These are phyloP conservation scores for Aspergillus phoenicis DNA, from an alignment of 2,329 filamentous ascomycete species.

Conservation along the genomic window DNA sequence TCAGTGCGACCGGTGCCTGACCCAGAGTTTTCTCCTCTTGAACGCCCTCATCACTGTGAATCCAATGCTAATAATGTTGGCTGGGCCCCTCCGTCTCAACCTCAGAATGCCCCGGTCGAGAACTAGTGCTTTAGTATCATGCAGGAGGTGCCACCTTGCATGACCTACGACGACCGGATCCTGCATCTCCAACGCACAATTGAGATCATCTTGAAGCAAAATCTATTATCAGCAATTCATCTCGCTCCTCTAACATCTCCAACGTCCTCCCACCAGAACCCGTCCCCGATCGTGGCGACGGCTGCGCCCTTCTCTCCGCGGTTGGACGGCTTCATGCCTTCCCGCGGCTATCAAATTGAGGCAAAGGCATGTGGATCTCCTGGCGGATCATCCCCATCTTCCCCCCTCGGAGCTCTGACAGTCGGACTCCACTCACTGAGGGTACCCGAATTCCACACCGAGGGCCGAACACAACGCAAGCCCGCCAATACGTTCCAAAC, in stretches of 20 bases:
- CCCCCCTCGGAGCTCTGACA: neutral
- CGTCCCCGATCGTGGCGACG: neutral
- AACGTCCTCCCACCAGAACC: too few species aligned
- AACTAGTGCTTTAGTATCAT: constrained; percentile 3
- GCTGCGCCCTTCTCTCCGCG: constrained; percentile 6
- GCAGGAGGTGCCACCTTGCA: constrained; percentile 1
- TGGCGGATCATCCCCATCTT: constrained; percentile 9
- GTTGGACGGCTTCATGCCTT: constrained; percentile 13
- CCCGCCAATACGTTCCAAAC: neutral
- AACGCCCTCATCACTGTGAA: neutral
- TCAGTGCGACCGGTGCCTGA: neutral
- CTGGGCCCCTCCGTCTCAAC: neutral
- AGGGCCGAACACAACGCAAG: neutral
- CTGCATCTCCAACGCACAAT: neutral
- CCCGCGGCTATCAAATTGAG: constrained; percentile 12
- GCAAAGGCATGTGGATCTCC: constrained; percentile 1
- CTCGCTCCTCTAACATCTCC: too few species aligned
- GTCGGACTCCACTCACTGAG: neutral
- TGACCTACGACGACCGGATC: neutral
- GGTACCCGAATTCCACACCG: neutral
- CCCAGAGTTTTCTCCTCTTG: neutral
- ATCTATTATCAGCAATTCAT: too few species aligned
- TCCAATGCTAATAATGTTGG: neutral
- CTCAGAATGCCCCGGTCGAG: neutral
- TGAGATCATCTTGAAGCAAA: too few species aligned